phyloP scores from a whole-genome alignment of 2,329 filamentous ascomycete species.

The Ophiostoma sp. region DNA sequence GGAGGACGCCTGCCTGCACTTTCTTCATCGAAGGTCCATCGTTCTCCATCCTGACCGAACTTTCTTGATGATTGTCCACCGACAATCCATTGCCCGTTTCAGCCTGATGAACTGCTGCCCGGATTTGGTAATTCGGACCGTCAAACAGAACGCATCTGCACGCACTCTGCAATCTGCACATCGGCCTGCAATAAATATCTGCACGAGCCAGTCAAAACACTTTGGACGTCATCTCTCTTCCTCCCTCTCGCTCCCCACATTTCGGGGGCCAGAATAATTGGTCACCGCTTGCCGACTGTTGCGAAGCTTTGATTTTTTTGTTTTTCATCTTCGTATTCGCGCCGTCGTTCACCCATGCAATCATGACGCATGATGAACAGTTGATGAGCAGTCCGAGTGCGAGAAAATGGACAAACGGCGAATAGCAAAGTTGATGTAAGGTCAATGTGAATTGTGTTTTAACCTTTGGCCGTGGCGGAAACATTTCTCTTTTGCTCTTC shows the following conservation, averaged over 20 bases:
- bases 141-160: background rate
- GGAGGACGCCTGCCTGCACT: background rate
- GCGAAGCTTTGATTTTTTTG: background rate
- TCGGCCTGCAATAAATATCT: background rate
- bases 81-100: background rate
- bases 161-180: background rate
- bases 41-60: background rate
- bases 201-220: background rate
- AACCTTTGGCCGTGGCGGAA: background rate
- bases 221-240: background rate
- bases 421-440: background rate
- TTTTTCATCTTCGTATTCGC: background rate
- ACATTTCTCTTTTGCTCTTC: background rate
- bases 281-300: background rate
- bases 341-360: background rate
- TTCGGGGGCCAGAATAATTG: background rate
- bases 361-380: background rate
- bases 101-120: conserved; percentile 7
- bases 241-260: background rate
- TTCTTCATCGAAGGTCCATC: too few species aligned
- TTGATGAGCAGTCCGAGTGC: background rate
- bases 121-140: background rate
- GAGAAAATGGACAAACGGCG: background rate
- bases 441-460: background rate
- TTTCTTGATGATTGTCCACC: background rate